Percentiles rank a stretch among this genome's conserved stretches.
Conservation (phyloP, 2,329 filamentous ascomycete species). For the Lithohypha guttulata region DNA sequence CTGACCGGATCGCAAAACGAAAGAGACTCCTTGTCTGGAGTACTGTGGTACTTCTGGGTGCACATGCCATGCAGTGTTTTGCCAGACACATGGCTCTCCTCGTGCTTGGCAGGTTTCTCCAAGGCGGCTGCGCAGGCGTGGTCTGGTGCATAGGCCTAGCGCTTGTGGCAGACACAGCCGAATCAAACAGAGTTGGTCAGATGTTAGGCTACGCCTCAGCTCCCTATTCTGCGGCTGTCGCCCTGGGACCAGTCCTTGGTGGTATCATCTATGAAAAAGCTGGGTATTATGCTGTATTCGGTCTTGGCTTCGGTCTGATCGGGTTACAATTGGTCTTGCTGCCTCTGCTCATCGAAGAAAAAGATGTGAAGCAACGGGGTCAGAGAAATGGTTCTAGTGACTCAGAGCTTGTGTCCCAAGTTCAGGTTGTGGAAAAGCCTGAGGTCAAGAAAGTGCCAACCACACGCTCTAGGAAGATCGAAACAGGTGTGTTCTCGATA, state of each 20-base stretch:
- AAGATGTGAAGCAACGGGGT: slow-evolving; percentile 44
- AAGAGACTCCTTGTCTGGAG: no score
- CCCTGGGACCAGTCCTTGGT: slow-evolving; percentile 58
- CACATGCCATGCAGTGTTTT: no score
- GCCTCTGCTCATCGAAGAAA: slow-evolving; percentile 47
- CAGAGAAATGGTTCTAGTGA: no score
- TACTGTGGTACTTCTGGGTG: no score
- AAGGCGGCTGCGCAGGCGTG: slow-evolving; percentile 58
- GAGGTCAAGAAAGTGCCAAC: no score
- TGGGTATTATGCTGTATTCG: slow-evolving; percentile 33
- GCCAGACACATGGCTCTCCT: no score
- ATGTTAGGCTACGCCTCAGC: slow-evolving; percentile 58
- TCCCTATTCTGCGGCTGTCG: slow-evolving; percentile 52
- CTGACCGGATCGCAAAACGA: no score
- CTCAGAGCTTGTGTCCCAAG: no score
- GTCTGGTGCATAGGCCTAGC: slow-evolving; percentile 67
- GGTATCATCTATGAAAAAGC: slow-evolving; percentile 54
- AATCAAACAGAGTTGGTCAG: slow-evolving; percentile 51
- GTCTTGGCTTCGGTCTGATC: slow-evolving; percentile 33
- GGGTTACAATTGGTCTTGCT: slow-evolving; percentile 45
- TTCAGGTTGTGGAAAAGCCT: no score
- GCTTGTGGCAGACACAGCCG: slow-evolving; percentile 60
- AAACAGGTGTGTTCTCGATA: no score
- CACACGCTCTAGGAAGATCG: no score
- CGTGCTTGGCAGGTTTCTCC: no score